These are phyloP conservation scores for Echites panduratus DNA, from an alignment of 257 asterid species.

Conservation along the genomic window DNA sequence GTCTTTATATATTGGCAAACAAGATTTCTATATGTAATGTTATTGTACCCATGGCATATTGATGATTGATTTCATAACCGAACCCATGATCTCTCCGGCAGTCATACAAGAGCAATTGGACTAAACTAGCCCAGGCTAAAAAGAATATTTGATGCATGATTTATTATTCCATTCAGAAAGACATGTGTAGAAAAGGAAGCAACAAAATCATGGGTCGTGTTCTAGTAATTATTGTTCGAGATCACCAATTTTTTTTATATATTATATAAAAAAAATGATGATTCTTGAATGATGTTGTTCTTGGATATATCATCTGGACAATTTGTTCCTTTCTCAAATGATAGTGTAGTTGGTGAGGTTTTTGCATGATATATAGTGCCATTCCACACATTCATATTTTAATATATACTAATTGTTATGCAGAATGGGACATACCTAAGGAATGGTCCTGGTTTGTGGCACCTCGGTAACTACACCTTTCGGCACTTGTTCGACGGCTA, in stretches of 20 bases:
- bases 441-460: constrained; percentile 96
- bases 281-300: not conserved
- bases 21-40: too few species aligned
- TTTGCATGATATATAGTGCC: constrained; percentile 14
- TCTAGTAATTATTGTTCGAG: not conserved
- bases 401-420: constrained; percentile 14
- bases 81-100: too few species aligned
- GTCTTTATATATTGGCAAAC: too few species aligned
- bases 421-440: constrained; percentile 93
- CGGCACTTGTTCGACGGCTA: constrained; percentile 98
- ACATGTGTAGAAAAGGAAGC: not conserved
- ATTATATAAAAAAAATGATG: too few species aligned
- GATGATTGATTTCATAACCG: too few species aligned
- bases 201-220: not conserved
- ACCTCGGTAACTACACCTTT: constrained; percentile 75
- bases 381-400: constrained; percentile 16
- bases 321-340: not conserved
- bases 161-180: not conserved
- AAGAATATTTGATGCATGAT: too few species aligned
- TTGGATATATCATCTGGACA: not conserved
- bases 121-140: too few species aligned
- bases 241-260: not conserved
- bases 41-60: too few species aligned
- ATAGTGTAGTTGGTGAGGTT: constrained; percentile 1
- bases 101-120: too few species aligned